Percentiles rank a stretch among this genome's conserved stretches.
phyloP scores from a whole-genome alignment of 2,329 filamentous ascomycete species.

The Atkinsonella texensis region DNA sequence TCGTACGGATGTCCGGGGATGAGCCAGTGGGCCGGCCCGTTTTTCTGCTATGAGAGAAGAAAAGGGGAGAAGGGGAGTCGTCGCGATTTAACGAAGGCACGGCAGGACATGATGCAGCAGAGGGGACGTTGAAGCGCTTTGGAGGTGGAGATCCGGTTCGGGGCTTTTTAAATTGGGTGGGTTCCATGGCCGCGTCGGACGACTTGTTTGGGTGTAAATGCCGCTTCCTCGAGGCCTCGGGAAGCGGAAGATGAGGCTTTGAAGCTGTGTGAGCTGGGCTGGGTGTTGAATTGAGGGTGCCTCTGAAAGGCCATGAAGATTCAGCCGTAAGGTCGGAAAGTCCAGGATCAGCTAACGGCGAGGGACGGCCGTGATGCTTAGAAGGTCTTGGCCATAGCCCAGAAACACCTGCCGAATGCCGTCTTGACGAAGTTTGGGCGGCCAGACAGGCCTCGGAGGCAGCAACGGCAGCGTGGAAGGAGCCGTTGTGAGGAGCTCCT shows the following conservation, averaged over 20 bases:
- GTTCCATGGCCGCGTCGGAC: conserved; percentile 19
- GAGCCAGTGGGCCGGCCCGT: conserved; percentile 24
- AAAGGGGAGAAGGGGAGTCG: conserved; percentile 36
- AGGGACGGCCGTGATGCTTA: conserved; percentile 8
- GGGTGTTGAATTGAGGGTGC: not conserved
- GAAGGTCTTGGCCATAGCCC: conserved; percentile 10
- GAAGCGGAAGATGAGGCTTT: conserved; percentile 3
- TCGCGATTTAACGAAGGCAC: conserved; percentile 16
- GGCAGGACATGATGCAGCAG: conserved; percentile 12
- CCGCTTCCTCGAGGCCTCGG: conserved; percentile 15
- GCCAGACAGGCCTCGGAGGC: conserved; percentile 2
- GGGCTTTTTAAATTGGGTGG: conserved; percentile 32
- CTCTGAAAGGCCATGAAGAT: not conserved
- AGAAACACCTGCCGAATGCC: conserved; percentile 4
- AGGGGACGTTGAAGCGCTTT: conserved; percentile 30
- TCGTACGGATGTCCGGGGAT: conserved; percentile 29
- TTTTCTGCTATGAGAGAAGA: conserved; percentile 35
- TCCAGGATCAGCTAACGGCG: conserved; percentile 1
- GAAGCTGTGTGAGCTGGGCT: not conserved
- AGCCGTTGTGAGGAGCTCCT: not conserved
- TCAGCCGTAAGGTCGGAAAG: not conserved
- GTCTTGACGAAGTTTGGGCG: conserved; percentile 6
- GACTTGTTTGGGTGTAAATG: conserved; percentile 11
- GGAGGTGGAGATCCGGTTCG: conserved; percentile 35
- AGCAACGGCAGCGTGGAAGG: conserved; percentile 2